Evolutionary conservation across 495 filamentous ascomycete genomes (phyloP), one percentile per base, ranked within the genome.

Genomic region (Daldinia bambusicola): DNA sequence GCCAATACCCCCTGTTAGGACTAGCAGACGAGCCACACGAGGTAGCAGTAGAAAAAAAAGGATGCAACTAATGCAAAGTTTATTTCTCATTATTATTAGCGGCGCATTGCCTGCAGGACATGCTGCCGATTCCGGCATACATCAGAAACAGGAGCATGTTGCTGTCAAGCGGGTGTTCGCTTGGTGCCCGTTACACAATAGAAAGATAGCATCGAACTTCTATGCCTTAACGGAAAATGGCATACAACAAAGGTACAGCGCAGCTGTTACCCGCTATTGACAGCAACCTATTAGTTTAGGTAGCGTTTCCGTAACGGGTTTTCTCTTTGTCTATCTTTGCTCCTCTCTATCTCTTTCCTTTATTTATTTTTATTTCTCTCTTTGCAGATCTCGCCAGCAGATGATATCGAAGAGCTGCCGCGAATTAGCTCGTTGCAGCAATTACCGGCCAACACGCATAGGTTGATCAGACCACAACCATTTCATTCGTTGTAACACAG

Each of bases 121-220:
- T 66, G 56, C 37, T 52, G 62, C 61, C 57, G 56, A 48, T 57
- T 63, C 22, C 70, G 66, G 61, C 61, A 69, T 72, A 55, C 61
- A 66, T 73, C 50, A 36, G 52, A 63, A 58, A 67, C 58, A 59
- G 30, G 20, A 56, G 30, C 59, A 55, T 67, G 63, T 53, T 62
- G 66, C 61, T 73, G 66, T 64, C 66, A 69, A 73, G 32, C 70
- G 66, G 66, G 50, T 66, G 48, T 31, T 57, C 16, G 50, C 70
- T 37, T 73, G 58, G 26, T 36, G 56, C 34, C 67, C 6, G 66
- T 73, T 61, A 34, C 61, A 73, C 70, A 43, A 32, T 66, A 69
- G 61, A 65, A 51, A 60, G 56, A 61, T 58, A 57, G 32, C 30
- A 61, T 38, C 55, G 65, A 66, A 48, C 36, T 72, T 72, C 55